These are phyloP conservation scores for Cladosporium oxysporum DNA, from an alignment of 2,329 filamentous ascomycete genomes.

Conservation along the genomic window DNA sequence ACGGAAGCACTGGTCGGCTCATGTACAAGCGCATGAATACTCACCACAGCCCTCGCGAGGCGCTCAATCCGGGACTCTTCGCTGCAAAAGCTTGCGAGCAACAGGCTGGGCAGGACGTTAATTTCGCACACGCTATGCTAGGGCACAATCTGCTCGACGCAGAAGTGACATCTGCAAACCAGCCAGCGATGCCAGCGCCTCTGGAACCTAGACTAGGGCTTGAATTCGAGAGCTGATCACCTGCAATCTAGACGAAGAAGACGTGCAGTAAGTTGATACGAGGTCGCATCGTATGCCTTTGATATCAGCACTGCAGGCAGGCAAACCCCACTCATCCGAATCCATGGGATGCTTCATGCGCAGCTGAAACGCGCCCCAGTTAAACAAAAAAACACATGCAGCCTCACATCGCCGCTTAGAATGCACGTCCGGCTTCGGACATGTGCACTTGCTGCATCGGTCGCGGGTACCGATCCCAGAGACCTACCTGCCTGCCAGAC, in stretches of 20 bases:
- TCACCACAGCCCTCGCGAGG: slow-evolving; percentile 7
- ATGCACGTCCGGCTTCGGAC: neutral
- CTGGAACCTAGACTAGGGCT: neutral
- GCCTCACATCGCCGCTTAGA: neutral
- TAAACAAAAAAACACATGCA: neutral
- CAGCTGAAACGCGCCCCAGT: neutral
- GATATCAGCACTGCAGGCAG: neutral
- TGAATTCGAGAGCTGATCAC: neutral
- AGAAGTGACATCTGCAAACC: neutral
- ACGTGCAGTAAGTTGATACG: neutral
- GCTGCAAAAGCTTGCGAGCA: neutral
- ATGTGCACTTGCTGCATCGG: neutral
- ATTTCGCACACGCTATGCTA: slow-evolving; percentile 10
- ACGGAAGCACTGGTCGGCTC: slow-evolving; percentile 1
- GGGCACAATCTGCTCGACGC: slow-evolving; percentile 3
- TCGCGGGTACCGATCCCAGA: neutral
- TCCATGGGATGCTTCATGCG: neutral
- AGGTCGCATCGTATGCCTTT: neutral
- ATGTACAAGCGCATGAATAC: slow-evolving; percentile 11
- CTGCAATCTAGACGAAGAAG: neutral
- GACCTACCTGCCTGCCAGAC: neutral
- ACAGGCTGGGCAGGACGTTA: slow-evolving; percentile 6
- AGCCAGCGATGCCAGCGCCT: neutral
- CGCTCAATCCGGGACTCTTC: slow-evolving; percentile 17
- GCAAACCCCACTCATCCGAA: neutral